Evolutionary conservation across 345 rosid species (phyloP), one percentile per base, ranked within the genome.

Genomic region (Corchorus capsularis): DNA sequence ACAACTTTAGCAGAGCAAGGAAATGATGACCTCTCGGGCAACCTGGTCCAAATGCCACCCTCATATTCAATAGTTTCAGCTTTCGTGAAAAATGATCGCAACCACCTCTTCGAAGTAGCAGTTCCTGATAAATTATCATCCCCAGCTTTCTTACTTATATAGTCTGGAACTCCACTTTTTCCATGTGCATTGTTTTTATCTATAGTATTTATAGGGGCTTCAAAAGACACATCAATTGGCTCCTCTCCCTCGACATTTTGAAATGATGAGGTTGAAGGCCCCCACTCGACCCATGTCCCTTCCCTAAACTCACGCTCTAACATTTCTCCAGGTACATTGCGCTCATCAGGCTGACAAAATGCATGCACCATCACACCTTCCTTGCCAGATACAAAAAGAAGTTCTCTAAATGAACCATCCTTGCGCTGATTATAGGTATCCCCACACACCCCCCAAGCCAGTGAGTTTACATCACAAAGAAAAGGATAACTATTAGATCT

Each of bases 281-380:
- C 97, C 98, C 99, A 96, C 66, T 92, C 86, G 74, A 89, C 92
- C 99, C 98, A 96, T 77, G 89, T 84, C 78, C 98, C 99, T 74
- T 82, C 80, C 83, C 72, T 82, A 76, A 77, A 77, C 75, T 88
- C 87, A 72, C 80, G 86, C 71, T 84, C 87, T 75, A 75, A 59
- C 34, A 70, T 68, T 65, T 78, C 27, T 59, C 71, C 75, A 41
- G 76, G 60, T 43, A 47, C 85, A 80, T 69, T 72, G 63, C 75
- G 72, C 57, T 78, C 77, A 71, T 83, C 85, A 79, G 73, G 82
- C 65, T 67, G 80, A 74, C 90, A 78, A 81, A 96, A 96, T 57
- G 94, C 98, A 83, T 96, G 99, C 83, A 92, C 97, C 55, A 81
- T 88, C 82, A 96, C 89, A 72, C 90, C 89, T 80, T 78, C 76